These are phyloP conservation scores for Curvularia hawaiiensis DNA, from an alignment of 2,329 filamentous ascomycete species.

Conservation along the genomic window DNA sequence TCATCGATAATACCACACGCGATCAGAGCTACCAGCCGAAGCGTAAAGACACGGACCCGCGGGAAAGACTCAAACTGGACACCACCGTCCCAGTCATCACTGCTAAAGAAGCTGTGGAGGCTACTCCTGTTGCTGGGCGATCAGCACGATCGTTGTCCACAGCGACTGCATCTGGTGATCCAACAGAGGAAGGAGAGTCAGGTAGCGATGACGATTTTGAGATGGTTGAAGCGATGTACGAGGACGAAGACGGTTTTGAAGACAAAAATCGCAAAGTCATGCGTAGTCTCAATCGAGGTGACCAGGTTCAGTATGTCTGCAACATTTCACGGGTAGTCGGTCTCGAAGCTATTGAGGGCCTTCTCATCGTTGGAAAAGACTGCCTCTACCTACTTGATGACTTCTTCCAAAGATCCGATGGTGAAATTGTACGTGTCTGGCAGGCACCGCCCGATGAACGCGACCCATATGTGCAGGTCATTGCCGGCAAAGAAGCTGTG, in stretches of 20 bases:
- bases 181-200: constrained; percentile 50
- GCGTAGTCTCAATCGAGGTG: constrained; percentile 86
- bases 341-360: constrained; percentile 89
- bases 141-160: constrained; percentile 30
- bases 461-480: constrained; percentile 93
- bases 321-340: constrained; percentile 95
- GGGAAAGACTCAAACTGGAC: constrained; percentile 55
- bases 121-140: constrained; percentile 34
- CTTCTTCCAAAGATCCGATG: constrained; percentile 92
- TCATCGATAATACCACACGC: constrained; percentile 72
- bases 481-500: constrained; percentile 75
- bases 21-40: constrained; percentile 85
- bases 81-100: constrained; percentile 48
- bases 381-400: constrained; percentile 94
- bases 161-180: constrained; percentile 28
- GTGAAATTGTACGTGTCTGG: constrained; percentile 96
- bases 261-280: constrained; percentile 99
- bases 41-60: constrained; percentile 65
- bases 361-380: constrained; percentile 91
- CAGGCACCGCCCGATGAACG: constrained; percentile 91
- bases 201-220: constrained; percentile 89
- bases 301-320: constrained; percentile 90
- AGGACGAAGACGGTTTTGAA: constrained; percentile 84
- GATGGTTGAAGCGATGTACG: constrained; percentile 90
- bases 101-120: constrained; percentile 34